phyloP scores from a whole-genome alignment of 768 basidiomycete species.

The Russula vinacea region DNA sequence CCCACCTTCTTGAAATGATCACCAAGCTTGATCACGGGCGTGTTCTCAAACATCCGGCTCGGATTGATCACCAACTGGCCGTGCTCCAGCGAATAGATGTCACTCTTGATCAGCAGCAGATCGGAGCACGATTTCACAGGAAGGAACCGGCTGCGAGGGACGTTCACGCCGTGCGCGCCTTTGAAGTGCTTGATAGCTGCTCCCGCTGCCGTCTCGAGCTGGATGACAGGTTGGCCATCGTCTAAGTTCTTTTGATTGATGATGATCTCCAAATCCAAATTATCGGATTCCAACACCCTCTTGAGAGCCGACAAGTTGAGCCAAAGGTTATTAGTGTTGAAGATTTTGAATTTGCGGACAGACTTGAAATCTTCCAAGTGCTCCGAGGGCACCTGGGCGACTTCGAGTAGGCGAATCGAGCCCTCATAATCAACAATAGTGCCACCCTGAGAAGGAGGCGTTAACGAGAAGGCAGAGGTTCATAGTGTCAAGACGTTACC shows the following conservation, averaged over 20 bases:
- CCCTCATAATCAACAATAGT: slow-evolving; percentile 71
- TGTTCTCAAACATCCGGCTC: slow-evolving; percentile 54
- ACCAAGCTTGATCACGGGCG: slow-evolving; percentile 74
- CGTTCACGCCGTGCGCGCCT: slow-evolving; percentile 67
- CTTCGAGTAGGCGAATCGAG: slow-evolving; percentile 63
- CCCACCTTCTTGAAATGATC: slow-evolving; percentile 72
- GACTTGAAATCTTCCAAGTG: slow-evolving; percentile 75
- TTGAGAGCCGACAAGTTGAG: slow-evolving; percentile 61
- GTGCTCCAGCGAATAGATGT: slow-evolving; percentile 68
- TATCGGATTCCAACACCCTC: slow-evolving; percentile 64
- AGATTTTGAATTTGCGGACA: slow-evolving; percentile 76
- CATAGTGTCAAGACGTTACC: slow-evolving; percentile 24
- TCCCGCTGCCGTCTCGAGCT: slow-evolving; percentile 76
- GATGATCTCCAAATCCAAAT: slow-evolving; percentile 77
- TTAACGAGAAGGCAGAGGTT: background rate
- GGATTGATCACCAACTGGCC: slow-evolving; percentile 63
- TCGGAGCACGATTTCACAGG: slow-evolving; percentile 64
- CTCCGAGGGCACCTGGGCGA: slow-evolving; percentile 70
- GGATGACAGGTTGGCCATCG: slow-evolving; percentile 66
- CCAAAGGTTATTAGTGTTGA: slow-evolving; percentile 72
- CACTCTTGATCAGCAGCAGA: slow-evolving; percentile 62
- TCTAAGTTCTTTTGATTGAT: slow-evolving; percentile 69
- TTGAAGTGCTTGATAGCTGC: slow-evolving; percentile 72
- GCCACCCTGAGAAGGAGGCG: slow-evolving; percentile 43
- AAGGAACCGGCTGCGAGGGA: slow-evolving; percentile 69